Base-by-base conservation (phyloP, 495 filamentous ascomycete genomes). In the Aspergillus campestris region DNA sequence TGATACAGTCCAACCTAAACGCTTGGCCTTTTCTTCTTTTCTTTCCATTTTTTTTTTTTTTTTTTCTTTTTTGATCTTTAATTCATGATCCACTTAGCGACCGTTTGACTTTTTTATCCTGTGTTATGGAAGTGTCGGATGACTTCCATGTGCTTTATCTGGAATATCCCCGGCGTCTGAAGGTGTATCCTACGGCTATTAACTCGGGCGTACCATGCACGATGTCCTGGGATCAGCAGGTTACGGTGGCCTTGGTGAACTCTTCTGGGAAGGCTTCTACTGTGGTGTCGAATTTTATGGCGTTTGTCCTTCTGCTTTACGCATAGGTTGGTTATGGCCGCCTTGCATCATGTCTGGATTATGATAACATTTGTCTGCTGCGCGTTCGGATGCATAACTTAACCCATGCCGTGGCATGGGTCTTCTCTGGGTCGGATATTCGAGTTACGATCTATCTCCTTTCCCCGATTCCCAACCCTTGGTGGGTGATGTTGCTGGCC, bases 171-270 rank as follows among this genome's bases (percentile, higher is more conserved):
- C 47, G 55, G 55, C 55, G 55, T 58, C 55, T 52, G 49, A 51
- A 44, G 55, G 49, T 51, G 48, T 46, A 45, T 58, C 43, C 39
- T 35, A 45, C 40, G 31, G 41, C 50, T 47, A 47, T 58, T 42
- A 45, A 42, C 40, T 47, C 44, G 29, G 55, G 47, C 47, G 38
- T 45, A 42, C 42, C 46, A 44, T 47, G 15, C 45, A 37, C 44
- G 41, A 42, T 50, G 38, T 53, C 29, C 53, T 56, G 45, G 52
- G 53, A 42, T 48, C 35, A 18, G 38, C 42, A 47, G 31, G 49
- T 51, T 43, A 44, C 31, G 53, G 50, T 48, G 42, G 56, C 41
- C 31, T 56, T 53, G 44, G 46, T 53, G 48, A 58, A 33, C 33
- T 44, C 15, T 49, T 31, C 40, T 42, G 42, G 39, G 50, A 48